Evolutionary conservation across 257 asterid species (phyloP).

Genomic region (Solanum neorickii): DNA sequence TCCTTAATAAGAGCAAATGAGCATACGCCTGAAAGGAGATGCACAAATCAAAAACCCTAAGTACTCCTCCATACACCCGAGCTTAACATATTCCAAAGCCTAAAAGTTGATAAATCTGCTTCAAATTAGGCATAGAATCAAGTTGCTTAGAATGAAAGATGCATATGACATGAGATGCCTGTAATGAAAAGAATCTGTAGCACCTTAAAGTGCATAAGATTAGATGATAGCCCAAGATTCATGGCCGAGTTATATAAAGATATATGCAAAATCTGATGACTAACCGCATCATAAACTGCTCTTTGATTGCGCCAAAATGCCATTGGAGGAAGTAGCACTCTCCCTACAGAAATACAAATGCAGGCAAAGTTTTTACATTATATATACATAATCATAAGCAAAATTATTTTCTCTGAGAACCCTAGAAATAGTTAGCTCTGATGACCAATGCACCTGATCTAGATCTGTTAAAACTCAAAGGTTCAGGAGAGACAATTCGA

Average conservation of each 20-base stretch:
- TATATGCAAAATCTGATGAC: conserved; percentile 1
- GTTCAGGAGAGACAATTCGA: background rate
- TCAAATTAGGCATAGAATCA: background rate
- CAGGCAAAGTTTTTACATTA: background rate
- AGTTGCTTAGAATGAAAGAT: background rate
- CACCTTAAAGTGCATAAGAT: background rate
- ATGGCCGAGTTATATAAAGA: background rate
- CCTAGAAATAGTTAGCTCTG: background rate
- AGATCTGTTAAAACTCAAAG: conserved; percentile 33
- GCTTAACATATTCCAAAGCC: background rate
- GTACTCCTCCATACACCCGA: background rate
- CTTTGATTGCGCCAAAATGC: conserved; percentile 73
- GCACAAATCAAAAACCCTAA: background rate
- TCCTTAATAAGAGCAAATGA: background rate
- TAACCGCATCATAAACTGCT: conserved; percentile 44
- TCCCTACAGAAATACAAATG: conserved; percentile 34
- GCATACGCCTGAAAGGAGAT: background rate
- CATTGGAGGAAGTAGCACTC: conserved; percentile 53
- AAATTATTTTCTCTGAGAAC: background rate
- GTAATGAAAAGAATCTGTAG: background rate
- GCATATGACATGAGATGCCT: background rate
- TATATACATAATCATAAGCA: background rate
- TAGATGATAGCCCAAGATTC: background rate
- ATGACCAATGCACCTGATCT: conserved; percentile 51
- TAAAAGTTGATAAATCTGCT: background rate